These are phyloP conservation scores for Microsporum audouinii DNA, from an alignment of 2,329 filamentous ascomycete genomes.

Conservation along the genomic window DNA sequence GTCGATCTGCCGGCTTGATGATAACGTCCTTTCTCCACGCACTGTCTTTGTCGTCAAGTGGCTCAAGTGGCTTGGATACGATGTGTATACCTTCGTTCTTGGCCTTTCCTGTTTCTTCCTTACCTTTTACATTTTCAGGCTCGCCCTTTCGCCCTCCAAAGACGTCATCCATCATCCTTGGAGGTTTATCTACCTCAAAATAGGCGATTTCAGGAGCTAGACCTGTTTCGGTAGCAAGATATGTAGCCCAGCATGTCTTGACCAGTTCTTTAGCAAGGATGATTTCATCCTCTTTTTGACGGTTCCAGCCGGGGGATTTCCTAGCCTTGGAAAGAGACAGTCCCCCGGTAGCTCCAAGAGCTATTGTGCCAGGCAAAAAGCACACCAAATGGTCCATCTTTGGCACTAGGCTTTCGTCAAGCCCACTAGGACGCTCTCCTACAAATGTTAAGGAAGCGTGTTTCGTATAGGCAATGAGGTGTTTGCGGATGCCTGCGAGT, in stretches of 20 bases:
- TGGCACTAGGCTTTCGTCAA: constrained; percentile 54
- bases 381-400: constrained; percentile 99
- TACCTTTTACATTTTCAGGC: neutral
- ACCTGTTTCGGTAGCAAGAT: constrained; percentile 77
- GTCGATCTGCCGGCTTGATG: constrained; percentile 69
- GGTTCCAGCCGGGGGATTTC: constrained; percentile 59
- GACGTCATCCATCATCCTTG: constrained; percentile 39
- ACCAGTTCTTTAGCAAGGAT: constrained; percentile 77
- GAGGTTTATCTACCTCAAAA: constrained; percentile 64
- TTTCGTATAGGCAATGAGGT: constrained; percentile 80
- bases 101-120: constrained; percentile 8
- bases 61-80: constrained; percentile 27
- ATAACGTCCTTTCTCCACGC: constrained; percentile 67
- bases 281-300: constrained; percentile 76
- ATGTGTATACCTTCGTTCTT: constrained; percentile 24
- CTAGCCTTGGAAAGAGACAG: constrained; percentile 62
- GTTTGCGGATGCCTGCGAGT: constrained; percentile 73
- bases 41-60: constrained; percentile 18
- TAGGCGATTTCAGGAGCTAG: constrained; percentile 92
- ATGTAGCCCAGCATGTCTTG: constrained; percentile 98
- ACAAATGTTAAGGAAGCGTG: constrained; percentile 75
- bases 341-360: constrained; percentile 73
- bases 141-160: neutral
- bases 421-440: constrained; percentile 67
- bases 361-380: constrained; percentile 94